Base-by-base conservation (phyloP, 179 eudicot genomes). In the Gypsophila paniculata region DNA sequence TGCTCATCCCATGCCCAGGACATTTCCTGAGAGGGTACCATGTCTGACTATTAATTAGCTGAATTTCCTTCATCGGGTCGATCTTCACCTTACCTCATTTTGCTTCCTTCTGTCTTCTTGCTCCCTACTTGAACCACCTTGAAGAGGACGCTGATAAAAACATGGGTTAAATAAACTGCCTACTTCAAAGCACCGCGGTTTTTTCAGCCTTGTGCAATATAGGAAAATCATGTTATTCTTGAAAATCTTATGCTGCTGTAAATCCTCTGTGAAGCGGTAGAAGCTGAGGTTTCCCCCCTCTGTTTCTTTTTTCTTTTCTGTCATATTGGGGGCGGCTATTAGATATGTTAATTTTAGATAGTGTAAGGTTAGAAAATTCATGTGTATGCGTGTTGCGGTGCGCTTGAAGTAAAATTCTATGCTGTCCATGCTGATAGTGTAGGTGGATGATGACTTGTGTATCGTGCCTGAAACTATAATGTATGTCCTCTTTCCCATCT, bases 11-110 rank as follows among this genome's bases (percentile, higher is more conserved):
- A 65, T 86, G 84, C 93, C 98, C 76, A 83, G 82, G 79, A 83
- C 74, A 80, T 78, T 92, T 38, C 96, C 96, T 52, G 93, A 88
- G 13, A 83, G 86, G 79, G 91, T 86, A 85, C 94, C 86, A 70
- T 93, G 96, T 82, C 88, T 88, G 32, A 82, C 98, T 19, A 88
- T 92, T 64, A 71, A 75, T 70, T 74, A n/a, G 74, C 25, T 71
- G 72, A 74, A 55, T 70, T 70, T 70, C 72, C 64, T 51, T 42
- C 72, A 34, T 38, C 58, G 78, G 73, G 70, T 77, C 72, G 23
- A 78, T 74, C 62, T 63, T 69, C 77, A 44, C 53, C 19, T 60
- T 46, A 57, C 65, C 68, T 68, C 60, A 51, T 66, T 77, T 70
- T 46, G 59, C 61, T 18, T 65, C 39, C 61, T 61, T 39, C 77